Base-by-base conservation (phyloP, 208 protist species). In the Acanthamoeba castellanii region DNA sequence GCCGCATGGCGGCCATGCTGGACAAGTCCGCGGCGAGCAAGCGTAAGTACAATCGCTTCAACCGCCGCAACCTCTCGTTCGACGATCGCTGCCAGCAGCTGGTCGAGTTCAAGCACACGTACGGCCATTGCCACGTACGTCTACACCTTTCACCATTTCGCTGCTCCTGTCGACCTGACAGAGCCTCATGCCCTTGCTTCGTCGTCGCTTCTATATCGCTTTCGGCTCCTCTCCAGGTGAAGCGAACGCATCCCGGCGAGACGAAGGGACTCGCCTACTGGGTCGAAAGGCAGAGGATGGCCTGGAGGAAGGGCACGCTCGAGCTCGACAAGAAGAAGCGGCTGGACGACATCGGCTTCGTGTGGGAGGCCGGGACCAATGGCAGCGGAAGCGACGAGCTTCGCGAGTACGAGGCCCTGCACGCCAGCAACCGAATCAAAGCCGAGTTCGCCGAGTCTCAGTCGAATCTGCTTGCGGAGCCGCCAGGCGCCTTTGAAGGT, bases 11-110 rank as follows among this genome's bases (percentile, higher is more conserved):
- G 50, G 3, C 37, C 52, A 57, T 57, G 47, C 8, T 61, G 13
- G 78, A 87, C 47, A 87, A 87, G 78, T 87, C 78, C 6, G 30
- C 22, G 8, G 25, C 64, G 64, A 70, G 25, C 50, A 87, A 87
- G 78, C 78, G 78, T n/a, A 87, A 87, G 50, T 87, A 87, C 78
- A 87, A 87, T 20, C 78, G 78, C 42, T 87, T 87, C 78, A 87
- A 87, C 22, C 42, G 78, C 32, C 78, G 78, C 50, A 87, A 87
- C 30, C 78, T 87, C 13, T 87, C 78, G 25, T 87, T 87, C 32
- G 78, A 87, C 45, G 78, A 87, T 61, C 42, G 78, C 25, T 87
- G 78, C 78, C 78, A 87, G 30, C 78, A 87, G 50, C 78, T 87
- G 25, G 47, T 87, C 50, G 50, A 87, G 50, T 87, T 87, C 78